A percentile compares a stretch with the other conserved stretches of the same genome.
Evolutionary conservation across 306 rosid species (phyloP).

Genomic region (Castanospermum australe): DNA sequence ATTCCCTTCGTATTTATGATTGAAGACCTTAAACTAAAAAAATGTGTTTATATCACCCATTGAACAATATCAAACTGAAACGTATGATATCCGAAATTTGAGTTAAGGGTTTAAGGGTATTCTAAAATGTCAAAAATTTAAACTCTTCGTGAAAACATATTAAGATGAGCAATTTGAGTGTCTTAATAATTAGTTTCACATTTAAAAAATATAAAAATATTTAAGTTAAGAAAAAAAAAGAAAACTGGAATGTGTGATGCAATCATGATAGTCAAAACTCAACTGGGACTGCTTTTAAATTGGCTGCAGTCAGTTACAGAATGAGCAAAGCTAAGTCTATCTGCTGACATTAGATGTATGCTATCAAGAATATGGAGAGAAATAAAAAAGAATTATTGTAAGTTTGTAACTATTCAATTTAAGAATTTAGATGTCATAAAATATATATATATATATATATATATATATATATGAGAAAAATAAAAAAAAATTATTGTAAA

Average conservation of each 20-base stretch:
- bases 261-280: not conserved
- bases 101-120: too few relatives aligned
- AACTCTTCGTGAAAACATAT: too few relatives aligned
- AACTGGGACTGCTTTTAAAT: not conserved
- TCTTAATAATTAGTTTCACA: too few relatives aligned
- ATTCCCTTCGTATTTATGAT: too few relatives aligned
- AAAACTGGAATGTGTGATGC: not conserved
- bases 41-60: not conserved
- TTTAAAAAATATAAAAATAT: too few relatives aligned
- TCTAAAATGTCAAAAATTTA: too few relatives aligned
- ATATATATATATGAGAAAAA: too few relatives aligned
- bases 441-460: too few relatives aligned
- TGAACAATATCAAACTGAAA: not conserved
- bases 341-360: not conserved
- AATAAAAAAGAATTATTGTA: not conserved
- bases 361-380: not conserved
- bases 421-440: not conserved
- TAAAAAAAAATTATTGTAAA: not conserved
- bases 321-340: not conserved
- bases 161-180: too few relatives aligned
- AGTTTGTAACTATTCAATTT: not conserved
- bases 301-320: not conserved
- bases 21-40: not conserved
- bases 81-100: too few relatives aligned
- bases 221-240: too few relatives aligned